Conservation (phyloP, 306 rosid genomes). For the Morella rubra region DNA sequence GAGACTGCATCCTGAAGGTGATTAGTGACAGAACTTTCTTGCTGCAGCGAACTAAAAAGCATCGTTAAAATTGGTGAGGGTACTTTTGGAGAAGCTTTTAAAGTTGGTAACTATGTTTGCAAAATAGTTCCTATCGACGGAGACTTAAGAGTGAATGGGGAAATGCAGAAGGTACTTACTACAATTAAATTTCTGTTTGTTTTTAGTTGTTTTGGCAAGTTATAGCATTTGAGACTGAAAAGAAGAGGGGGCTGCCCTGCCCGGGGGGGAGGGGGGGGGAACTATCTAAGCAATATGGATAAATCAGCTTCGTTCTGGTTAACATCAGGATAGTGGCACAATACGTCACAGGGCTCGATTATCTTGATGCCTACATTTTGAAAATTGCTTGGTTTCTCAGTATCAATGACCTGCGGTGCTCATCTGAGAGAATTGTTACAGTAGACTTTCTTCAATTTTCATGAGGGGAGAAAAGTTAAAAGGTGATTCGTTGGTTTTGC, state of each 20-base stretch:
- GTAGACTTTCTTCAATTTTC: background rate
- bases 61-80: constrained; percentile 89
- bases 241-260: no score
- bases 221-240: background rate
- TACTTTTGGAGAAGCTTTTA: constrained; percentile 93
- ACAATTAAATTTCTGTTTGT: constrained; percentile 14
- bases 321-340: background rate
- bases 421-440: background rate
- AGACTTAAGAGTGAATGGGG: constrained; percentile 77
- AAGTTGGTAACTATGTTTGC: constrained; percentile 71
- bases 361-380: constrained; percentile 16
- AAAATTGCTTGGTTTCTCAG: background rate
- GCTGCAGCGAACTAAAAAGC: constrained; percentile 53
- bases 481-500: background rate
- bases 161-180: constrained; percentile 74
- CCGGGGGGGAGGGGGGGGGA: no score
- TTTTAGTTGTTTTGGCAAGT: constrained; percentile 1
- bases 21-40: constrained; percentile 24
- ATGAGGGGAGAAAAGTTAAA: background rate
- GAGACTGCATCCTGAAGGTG: constrained; percentile 26
- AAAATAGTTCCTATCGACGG: constrained; percentile 95
- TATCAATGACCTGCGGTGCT: background rate
- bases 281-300: background rate
- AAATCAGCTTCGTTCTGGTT: background rate
- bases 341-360: background rate